Percentiles rank a stretch among this genome's conserved stretches.
Conservation (phyloP, 345 rosid species). For the Hibiscus syriacus region DNA sequence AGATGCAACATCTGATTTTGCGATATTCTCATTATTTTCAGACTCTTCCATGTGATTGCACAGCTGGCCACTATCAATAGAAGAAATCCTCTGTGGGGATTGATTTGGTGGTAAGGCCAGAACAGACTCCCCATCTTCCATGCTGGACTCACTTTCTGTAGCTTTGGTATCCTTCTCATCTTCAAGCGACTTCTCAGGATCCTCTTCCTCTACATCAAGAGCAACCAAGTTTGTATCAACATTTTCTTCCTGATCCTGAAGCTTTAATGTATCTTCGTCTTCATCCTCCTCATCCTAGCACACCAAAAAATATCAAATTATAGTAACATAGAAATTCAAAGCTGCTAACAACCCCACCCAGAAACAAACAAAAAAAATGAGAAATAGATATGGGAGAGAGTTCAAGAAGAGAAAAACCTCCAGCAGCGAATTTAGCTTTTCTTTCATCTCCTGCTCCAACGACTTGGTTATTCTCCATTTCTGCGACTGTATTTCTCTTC, state of each 20-base stretch:
- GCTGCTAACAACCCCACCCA: not conserved
- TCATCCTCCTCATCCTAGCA: conserved; percentile 28
- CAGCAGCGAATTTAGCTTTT: conserved; percentile 24
- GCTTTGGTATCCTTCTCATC: conserved; percentile 27
- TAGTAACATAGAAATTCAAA: conserved; percentile 2
- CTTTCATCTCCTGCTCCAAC: conserved; percentile 56
- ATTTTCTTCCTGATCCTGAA: conserved; percentile 19
- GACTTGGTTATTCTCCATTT: conserved; percentile 39
- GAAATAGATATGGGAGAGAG: not conserved
- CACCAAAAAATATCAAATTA: conserved; percentile 1
- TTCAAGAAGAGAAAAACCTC: conserved; percentile 39
- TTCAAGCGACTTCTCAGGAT: conserved; percentile 18
- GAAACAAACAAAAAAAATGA: not conserved
- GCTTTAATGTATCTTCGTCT: not conserved
- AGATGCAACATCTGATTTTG: conserved; percentile 36
- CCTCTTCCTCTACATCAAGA: conserved; percentile 24
- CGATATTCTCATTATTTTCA: conserved; percentile 25
- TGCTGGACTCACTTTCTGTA: conserved; percentile 14
- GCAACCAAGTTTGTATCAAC: conserved; percentile 19
- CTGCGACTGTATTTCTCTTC: conserved; percentile 55
- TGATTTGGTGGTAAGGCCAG: conserved; percentile 23
- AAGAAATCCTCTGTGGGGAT: conserved; percentile 30
- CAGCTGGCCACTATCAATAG: not conserved
- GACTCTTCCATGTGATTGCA: conserved; percentile 16
- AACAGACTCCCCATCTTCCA: conserved; percentile 25